Evolutionary conservation across 805 yeast genomes (phyloP).

Genomic region (Starmerella apicola): DNA sequence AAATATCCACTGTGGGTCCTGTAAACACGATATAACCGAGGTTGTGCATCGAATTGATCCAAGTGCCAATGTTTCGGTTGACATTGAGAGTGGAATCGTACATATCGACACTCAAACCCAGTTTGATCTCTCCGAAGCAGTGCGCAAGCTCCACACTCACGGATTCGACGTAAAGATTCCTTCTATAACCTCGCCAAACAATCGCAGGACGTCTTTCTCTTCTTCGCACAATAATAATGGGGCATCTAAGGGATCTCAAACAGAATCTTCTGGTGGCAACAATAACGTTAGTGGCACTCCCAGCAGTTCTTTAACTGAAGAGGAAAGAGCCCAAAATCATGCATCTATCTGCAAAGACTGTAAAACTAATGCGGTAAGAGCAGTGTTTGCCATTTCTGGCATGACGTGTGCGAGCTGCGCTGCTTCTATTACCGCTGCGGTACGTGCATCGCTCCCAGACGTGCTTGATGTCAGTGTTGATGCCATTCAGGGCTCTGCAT

Average conservation of each 20-base stretch:
- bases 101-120: slow-evolving; percentile 16
- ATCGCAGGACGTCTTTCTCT: too few species aligned
- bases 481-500: slow-evolving; percentile 40
- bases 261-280: too few species aligned
- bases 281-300: too few species aligned
- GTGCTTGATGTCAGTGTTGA: slow-evolving; percentile 37
- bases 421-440: slow-evolving; percentile 36
- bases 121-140: slow-evolving; percentile 11
- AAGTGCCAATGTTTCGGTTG: slow-evolving; percentile 19
- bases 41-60: slow-evolving; percentile 24
- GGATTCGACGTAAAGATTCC: slow-evolving; percentile 25
- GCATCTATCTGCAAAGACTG: slow-evolving; percentile 18
- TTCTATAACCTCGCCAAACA: too few species aligned
- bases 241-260: too few species aligned
- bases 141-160: slow-evolving; percentile 15
- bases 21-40: slow-evolving; percentile 32
- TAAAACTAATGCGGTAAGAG: slow-evolving; percentile 29
- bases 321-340: slow-evolving; percentile 10
- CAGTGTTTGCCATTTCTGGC: slow-evolving; percentile 46
- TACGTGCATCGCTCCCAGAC: slow-evolving; percentile 25
- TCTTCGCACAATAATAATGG: too few species aligned
- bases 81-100: slow-evolving; percentile 23
- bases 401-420: slow-evolving; percentile 61
- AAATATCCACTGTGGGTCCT: slow-evolving; percentile 46
- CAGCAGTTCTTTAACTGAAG: neutral